phyloP scores from a whole-genome alignment of 192 early-diverging fungal genomes.

The Thoreauomyces humboldtii region DNA sequence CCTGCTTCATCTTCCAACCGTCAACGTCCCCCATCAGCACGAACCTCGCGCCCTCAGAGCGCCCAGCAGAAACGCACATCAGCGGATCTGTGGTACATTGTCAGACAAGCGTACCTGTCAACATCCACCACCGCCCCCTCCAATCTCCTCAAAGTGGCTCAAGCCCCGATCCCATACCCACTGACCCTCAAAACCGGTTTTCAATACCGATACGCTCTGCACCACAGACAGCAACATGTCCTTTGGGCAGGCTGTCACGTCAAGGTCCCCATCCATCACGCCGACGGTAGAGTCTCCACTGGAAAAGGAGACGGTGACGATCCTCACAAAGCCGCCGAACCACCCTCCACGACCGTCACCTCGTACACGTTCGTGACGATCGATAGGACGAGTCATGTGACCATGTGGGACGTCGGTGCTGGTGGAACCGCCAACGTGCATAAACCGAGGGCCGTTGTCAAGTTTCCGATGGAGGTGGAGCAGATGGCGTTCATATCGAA shows the following conservation, averaged over 20 bases:
- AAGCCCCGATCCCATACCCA: conserved; percentile 32
- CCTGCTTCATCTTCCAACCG: background rate
- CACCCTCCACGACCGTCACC: background rate
- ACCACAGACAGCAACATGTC: conserved; percentile 15
- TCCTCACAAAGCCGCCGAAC: background rate
- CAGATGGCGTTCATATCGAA: conserved; percentile 5
- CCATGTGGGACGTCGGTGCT: conserved; percentile 39
- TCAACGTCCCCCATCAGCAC: background rate
- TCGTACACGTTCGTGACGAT: conserved; percentile 37
- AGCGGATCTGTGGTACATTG: conserved; percentile 14
- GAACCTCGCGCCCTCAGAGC: background rate
- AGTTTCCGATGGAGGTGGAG: conserved; percentile 9
- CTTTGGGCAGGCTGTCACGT: conserved; percentile 24
- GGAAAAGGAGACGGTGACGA: background rate
- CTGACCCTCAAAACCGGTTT: conserved; percentile 34
- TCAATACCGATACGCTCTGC: conserved; percentile 28
- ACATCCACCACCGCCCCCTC: background rate
- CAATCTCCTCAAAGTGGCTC: background rate
- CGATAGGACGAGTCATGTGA: conserved; percentile 31
- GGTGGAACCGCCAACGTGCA: background rate
- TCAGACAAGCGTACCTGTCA: conserved; percentile 4
- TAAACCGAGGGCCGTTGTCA: conserved; percentile 15
- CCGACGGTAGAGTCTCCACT: conserved; percentile 18
- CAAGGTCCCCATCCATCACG: conserved; percentile 24
- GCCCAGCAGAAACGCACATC: background rate